phyloP scores from a whole-genome alignment of 2,329 filamentous ascomycete genomes.

The Macrophomina tecta region DNA sequence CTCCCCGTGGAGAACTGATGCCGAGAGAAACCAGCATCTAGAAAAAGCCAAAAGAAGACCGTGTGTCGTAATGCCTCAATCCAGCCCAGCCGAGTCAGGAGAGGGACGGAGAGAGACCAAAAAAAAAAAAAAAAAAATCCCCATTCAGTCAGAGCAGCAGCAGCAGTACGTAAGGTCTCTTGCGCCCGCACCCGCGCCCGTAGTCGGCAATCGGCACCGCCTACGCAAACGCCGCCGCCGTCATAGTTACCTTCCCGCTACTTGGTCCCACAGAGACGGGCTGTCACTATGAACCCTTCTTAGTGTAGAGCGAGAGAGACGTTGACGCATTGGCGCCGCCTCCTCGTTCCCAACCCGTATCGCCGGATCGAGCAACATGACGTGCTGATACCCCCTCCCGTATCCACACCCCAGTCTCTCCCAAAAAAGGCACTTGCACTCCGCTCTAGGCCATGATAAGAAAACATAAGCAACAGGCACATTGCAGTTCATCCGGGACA shows the following conservation, averaged over 20 bases:
- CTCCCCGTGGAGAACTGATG: not conserved
- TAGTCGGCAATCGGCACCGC: too few species aligned
- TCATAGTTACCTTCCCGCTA: too few species aligned
- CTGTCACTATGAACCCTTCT: not conserved
- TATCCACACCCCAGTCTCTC: not conserved
- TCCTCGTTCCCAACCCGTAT: not conserved
- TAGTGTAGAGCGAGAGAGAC: not conserved
- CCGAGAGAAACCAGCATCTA: not conserved
- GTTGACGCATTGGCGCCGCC: not conserved
- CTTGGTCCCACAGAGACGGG: too few species aligned
- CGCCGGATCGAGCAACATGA: not conserved
- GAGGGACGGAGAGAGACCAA: not conserved
- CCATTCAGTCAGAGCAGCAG: too few species aligned
- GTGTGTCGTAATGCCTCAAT: not conserved
- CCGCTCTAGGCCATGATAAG: not conserved
- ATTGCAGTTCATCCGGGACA: too few species aligned
- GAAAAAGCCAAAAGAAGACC: not conserved
- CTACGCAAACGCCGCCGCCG: too few species aligned
- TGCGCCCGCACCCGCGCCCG: too few species aligned
- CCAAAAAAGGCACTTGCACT: not conserved
- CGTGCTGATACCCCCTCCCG: not conserved
- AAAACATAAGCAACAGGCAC: not conserved
- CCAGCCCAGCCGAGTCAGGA: not conserved
- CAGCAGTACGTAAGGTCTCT: too few species aligned
- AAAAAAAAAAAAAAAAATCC: not conserved